Percentiles rank a stretch among this genome's conserved stretches.
Evolutionary conservation across 371 early-diverging fungal genomes (phyloP).

Genomic region (Mucor saturninus): DNA sequence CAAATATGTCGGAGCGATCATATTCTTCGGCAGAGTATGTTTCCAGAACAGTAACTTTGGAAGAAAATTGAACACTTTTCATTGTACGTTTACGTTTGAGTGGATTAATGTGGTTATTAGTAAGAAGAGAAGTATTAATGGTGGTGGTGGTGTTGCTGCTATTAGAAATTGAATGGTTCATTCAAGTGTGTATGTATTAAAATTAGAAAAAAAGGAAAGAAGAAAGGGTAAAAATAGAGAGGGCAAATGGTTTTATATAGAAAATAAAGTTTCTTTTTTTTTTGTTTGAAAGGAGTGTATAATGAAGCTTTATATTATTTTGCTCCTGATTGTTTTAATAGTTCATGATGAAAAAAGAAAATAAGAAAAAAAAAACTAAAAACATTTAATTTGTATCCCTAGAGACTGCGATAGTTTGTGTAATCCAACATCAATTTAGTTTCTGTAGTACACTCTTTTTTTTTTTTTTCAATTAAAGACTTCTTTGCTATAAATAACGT

Average conservation of each 20-base stretch:
- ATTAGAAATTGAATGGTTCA: conserved; percentile 1
- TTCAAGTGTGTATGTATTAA: conserved; percentile 4
- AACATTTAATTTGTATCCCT: too few species aligned
- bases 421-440: too few species aligned
- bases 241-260: background rate
- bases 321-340: too few species aligned
- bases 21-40: conserved; percentile 74
- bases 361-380: background rate
- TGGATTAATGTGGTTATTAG: background rate
- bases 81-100: conserved; percentile 18
- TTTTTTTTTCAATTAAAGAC: too few species aligned
- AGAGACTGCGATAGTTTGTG: too few species aligned
- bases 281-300: background rate
- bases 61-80: conserved; percentile 21
- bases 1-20: conserved; percentile 57
- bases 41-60: conserved; percentile 43
- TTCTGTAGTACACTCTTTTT: too few species aligned
- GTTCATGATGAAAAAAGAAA: conserved; percentile 7
- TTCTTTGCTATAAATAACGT: too few species aligned
- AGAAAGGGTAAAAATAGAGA: background rate
- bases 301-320: too few species aligned
- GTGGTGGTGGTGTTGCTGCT: background rate
- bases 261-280: background rate
- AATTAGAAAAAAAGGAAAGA: background rate
- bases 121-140: background rate